Conservation (phyloP, 2,329 filamentous ascomycete species). For the Cadophora malorum region DNA sequence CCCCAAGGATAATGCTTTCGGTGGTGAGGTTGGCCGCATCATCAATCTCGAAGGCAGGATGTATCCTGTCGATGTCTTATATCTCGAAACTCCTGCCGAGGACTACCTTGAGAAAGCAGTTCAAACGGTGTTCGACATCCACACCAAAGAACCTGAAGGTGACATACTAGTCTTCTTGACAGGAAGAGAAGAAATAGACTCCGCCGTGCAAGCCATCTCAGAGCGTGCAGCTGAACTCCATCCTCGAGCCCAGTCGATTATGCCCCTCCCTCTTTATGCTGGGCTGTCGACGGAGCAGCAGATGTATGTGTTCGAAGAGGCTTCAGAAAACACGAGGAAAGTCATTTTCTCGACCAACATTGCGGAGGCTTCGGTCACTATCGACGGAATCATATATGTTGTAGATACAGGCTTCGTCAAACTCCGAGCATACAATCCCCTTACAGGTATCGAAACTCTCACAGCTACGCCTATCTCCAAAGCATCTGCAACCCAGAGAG, state of each 20-base stretch:
- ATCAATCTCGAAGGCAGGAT: slow-evolving; percentile 87
- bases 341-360: slow-evolving; percentile 96
- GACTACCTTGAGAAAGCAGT: slow-evolving; percentile 87
- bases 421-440: slow-evolving; percentile 82
- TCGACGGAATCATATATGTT: slow-evolving; percentile 90
- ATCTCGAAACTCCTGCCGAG: slow-evolving; percentile 77
- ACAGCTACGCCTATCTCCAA: slow-evolving; percentile 84
- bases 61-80: slow-evolving; percentile 87
- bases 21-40: slow-evolving; percentile 63
- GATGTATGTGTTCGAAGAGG: slow-evolving; percentile 90
- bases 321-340: slow-evolving; percentile 83
- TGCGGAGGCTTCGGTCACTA: slow-evolving; percentile 93
- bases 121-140: slow-evolving; percentile 85
- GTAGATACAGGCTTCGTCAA: slow-evolving; percentile 93
- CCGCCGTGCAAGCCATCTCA: slow-evolving; percentile 76
- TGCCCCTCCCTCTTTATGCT: slow-evolving; percentile 84
- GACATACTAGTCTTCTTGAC: slow-evolving; percentile 93
- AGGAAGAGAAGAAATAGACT: slow-evolving; percentile 91
- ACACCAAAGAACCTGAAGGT: slow-evolving; percentile 78
- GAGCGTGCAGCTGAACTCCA: slow-evolving; percentile 72
- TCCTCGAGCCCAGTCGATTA: slow-evolving; percentile 63
- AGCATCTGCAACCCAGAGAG: slow-evolving; percentile 89
- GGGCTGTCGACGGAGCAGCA: slow-evolving; percentile 90
- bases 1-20: slow-evolving; percentile 37
- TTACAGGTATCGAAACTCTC: slow-evolving; percentile 85